Conservation (phyloP, 208 protist species). For the Herpetomonas samuelpessoai region DNA sequence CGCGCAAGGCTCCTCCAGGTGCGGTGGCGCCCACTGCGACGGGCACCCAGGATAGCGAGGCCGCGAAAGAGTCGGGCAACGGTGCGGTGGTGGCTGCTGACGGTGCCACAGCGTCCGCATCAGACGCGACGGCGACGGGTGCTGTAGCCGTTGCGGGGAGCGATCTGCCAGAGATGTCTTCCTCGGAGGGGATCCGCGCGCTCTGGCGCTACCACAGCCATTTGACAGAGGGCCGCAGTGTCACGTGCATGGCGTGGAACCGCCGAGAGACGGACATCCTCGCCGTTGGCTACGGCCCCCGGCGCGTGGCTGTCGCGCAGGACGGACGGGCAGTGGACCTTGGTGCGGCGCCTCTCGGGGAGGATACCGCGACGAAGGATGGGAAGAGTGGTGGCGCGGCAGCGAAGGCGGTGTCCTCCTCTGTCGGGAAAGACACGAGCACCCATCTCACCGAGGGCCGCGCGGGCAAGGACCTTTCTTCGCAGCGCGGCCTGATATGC, state of each 20-base stretch:
- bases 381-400: too few relatives aligned
- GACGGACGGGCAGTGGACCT: not conserved
- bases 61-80: not conserved
- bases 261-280: constrained; percentile 87
- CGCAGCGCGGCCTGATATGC: constrained; percentile 89
- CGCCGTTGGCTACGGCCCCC: constrained; percentile 79
- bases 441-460: too few relatives aligned
- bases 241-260: constrained; percentile 94
- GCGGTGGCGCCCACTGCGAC: not conserved
- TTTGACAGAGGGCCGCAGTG: constrained; percentile 66
- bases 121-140: not conserved
- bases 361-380: too few relatives aligned
- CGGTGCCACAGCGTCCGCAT: not conserved
- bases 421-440: too few relatives aligned
- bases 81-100: too few relatives aligned
- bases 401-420: too few relatives aligned
- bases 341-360: too few relatives aligned
- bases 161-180: constrained; percentile 24
- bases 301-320: not conserved
- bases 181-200: constrained; percentile 51
- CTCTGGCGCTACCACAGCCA: constrained; percentile 88
- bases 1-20: not conserved
- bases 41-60: not conserved
- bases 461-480: too few relatives aligned
- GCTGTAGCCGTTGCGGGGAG: not conserved